Conservation (phyloP, 495 filamentous ascomycete genomes). For the Talaromyces nanjingensis region DNA sequence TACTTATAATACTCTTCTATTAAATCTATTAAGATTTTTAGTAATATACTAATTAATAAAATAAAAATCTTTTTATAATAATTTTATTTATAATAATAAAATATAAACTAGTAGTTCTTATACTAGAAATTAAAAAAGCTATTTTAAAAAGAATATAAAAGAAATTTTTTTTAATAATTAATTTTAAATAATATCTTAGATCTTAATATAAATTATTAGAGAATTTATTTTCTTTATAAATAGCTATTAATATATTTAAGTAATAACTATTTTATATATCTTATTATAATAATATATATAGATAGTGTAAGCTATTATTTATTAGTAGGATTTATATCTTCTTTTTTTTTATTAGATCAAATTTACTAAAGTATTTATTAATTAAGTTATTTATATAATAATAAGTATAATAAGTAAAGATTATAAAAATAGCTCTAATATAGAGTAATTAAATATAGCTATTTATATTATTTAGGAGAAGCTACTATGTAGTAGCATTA, state of each 20-base stretch:
- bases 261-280: conserved; percentile 22
- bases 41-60: not conserved
- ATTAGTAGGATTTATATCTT: conserved; percentile 14
- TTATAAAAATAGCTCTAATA: conserved; percentile 17
- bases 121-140: conserved; percentile 21
- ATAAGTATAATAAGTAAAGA: conserved; percentile 19
- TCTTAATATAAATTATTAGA: conserved; percentile 17
- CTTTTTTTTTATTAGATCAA: too few species aligned
- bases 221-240: conserved; percentile 18
- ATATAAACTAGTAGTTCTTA: conserved; percentile 18
- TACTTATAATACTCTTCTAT: conserved; percentile 16
- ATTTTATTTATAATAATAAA: conserved; percentile 16
- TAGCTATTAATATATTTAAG: conserved; percentile 17
- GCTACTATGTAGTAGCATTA: conserved; percentile 15
- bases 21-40: conserved; percentile 15
- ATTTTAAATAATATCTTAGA: conserved; percentile 6
- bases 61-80: conserved; percentile 3
- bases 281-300: conserved; percentile 21
- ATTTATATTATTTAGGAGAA: conserved; percentile 19
- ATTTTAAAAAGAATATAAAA: conserved; percentile 22
- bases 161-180: conserved; percentile 17
- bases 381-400: conserved; percentile 17
- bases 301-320: conserved; percentile 20
- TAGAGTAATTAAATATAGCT: conserved; percentile 17
- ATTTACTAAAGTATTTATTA: conserved; percentile 25